Conservation (phyloP, 768 basidiomycete genomes). For the Tricholomella constricta region DNA sequence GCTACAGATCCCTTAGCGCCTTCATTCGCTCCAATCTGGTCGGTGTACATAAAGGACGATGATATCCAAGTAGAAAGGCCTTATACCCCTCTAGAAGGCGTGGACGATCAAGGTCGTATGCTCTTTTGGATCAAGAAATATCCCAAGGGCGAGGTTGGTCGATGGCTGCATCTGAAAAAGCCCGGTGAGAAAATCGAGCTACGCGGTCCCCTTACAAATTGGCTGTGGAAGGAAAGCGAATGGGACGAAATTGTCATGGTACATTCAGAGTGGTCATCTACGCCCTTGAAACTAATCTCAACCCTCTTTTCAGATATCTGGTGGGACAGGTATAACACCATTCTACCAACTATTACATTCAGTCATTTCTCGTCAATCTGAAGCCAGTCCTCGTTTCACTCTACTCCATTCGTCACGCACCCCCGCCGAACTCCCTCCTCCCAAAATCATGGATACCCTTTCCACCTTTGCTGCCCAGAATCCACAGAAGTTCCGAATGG, state of each 20-base stretch:
- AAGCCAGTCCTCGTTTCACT: slow-evolving; percentile 57
- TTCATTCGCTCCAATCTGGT: slow-evolving; percentile 58
- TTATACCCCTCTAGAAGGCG: slow-evolving; percentile 78
- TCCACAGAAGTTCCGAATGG: slow-evolving; percentile 57
- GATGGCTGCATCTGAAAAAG: slow-evolving; percentile 76
- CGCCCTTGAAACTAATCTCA: neutral
- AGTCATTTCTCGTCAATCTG: slow-evolving; percentile 41
- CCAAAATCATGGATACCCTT: slow-evolving; percentile 57
- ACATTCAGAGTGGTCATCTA: slow-evolving; percentile 15
- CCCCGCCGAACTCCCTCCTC: slow-evolving; percentile 69
- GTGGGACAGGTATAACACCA: slow-evolving; percentile 86
- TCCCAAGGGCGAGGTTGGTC: slow-evolving; percentile 74
- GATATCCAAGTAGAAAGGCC: slow-evolving; percentile 88
- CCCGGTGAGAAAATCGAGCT: slow-evolving; percentile 72
- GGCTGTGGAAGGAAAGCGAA: slow-evolving; percentile 50
- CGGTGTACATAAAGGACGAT: slow-evolving; percentile 81
- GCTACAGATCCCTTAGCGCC: slow-evolving; percentile 13
- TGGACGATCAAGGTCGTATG: slow-evolving; percentile 67
- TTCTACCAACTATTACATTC: slow-evolving; percentile 76
- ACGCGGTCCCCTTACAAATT: slow-evolving; percentile 74
- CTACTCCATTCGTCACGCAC: slow-evolving; percentile 71
- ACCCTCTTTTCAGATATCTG: slow-evolving; percentile 62
- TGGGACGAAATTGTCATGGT: slow-evolving; percentile 88
- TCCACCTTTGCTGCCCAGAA: slow-evolving; percentile 44
- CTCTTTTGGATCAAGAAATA: slow-evolving; percentile 84